Conservation (phyloP, 148 eudicot species). For the Cornus florida region DNA sequence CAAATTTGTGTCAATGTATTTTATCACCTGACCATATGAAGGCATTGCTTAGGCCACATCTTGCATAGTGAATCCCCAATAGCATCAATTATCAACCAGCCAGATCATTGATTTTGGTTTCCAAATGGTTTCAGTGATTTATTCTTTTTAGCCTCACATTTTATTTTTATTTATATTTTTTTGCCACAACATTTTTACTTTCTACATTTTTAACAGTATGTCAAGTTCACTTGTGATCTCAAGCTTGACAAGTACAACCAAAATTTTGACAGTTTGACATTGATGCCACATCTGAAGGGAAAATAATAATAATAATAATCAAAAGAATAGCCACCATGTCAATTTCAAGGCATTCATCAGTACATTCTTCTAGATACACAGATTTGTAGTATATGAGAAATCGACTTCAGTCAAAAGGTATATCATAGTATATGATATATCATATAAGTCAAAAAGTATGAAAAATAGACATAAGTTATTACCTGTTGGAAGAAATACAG, state of each 20-base stretch:
- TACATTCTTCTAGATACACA: not conserved
- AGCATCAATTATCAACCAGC: not conserved
- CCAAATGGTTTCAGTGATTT: not conserved
- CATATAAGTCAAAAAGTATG: not conserved
- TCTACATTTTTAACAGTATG: not conserved
- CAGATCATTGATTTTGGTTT: not conserved
- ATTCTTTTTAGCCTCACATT: not conserved
- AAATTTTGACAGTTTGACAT: not conserved
- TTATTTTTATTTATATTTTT: too few species aligned
- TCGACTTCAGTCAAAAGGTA: not conserved
- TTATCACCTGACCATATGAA: not conserved
- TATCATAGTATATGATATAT: not conserved
- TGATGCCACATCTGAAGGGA: not conserved
- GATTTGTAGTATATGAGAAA: not conserved
- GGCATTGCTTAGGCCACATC: not conserved
- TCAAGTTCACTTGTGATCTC: not conserved
- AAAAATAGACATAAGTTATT: not conserved
- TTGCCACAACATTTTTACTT: too few species aligned
- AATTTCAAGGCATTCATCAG: not conserved
- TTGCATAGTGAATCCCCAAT: not conserved
- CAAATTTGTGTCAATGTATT: not conserved
- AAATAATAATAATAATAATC: not conserved
- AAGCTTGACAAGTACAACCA: not conserved
- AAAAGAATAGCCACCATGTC: not conserved
- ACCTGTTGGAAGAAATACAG: not conserved